Percentiles rank a stretch among this genome's conserved stretches.
Conservation (phyloP, 371 early-diverging fungal species). For the Mortierella sp. region DNA sequence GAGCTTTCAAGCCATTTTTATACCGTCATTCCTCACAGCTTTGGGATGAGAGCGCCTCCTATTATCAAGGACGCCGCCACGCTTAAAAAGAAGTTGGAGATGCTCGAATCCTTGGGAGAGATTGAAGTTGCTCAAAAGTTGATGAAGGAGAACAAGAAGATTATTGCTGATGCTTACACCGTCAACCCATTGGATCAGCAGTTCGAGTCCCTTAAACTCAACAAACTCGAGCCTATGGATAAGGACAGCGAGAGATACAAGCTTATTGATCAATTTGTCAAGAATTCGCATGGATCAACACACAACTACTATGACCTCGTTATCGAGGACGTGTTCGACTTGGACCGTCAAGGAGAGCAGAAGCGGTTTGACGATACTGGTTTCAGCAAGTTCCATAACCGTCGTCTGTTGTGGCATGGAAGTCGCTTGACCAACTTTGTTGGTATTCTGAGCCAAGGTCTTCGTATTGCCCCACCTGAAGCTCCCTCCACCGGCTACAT, state of each 20-base stretch:
- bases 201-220: conserved; percentile 61
- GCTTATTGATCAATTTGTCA: conserved; percentile 62
- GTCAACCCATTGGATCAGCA: conserved; percentile 66
- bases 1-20: conserved; percentile 65
- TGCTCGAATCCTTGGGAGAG: conserved; percentile 72
- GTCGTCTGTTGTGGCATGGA: conserved; percentile 73
- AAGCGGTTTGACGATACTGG: conserved; percentile 56
- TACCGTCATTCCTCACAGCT: conserved; percentile 72
- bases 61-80: conserved; percentile 55
- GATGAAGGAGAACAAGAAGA: conserved; percentile 57
- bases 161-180: conserved; percentile 25
- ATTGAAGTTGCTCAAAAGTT: conserved; percentile 69
- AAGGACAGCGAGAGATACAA: conserved; percentile 61
- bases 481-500: conserved; percentile 76
- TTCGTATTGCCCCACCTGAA: conserved; percentile 73
- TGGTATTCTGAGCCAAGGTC: conserved; percentile 73
- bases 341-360: conserved; percentile 60
- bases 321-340: conserved; percentile 65
- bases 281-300: conserved; percentile 65
- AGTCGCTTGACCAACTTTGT: conserved; percentile 70
- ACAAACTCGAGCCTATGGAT: conserved; percentile 61
- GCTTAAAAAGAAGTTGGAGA: conserved; percentile 64
- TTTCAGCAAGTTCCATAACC: conserved; percentile 59
- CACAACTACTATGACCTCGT: conserved; percentile 58
- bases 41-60: conserved; percentile 63